Conservation (phyloP, 78 protist species). For the Speleostelium caveatum region DNA sequence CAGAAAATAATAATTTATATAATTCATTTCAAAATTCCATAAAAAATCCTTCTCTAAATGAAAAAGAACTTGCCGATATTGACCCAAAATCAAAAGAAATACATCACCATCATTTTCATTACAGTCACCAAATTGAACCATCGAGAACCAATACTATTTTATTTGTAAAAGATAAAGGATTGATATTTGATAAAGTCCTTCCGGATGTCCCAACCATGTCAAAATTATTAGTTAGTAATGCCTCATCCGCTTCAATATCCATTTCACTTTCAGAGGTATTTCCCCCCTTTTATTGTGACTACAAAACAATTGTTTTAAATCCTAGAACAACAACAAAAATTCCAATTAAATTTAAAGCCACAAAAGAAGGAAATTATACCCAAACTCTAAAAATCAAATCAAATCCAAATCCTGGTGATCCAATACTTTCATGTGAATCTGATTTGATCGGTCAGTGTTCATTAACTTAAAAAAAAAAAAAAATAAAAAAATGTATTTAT, state of each 20-base stretch:
- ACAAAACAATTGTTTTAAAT: not conserved
- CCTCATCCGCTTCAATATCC: not conserved
- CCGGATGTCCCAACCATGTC: not conserved
- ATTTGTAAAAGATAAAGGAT: not conserved
- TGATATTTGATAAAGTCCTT: not conserved
- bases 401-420: constrained; percentile 17
- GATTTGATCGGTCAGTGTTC: not conserved
- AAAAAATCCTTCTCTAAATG: not conserved
- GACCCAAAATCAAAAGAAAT: not conserved
- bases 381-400: constrained; percentile 2
- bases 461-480: too few species aligned
- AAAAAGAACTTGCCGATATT: not conserved
- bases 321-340: constrained; percentile 11
- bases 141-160: not conserved
- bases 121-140: not conserved
- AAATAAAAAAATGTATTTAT: too few species aligned
- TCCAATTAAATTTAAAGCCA: constrained; percentile 3
- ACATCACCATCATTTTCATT: constrained; percentile 6
- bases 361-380: not conserved
- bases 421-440: not conserved
- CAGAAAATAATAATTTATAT: not conserved
- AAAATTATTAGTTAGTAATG: not conserved
- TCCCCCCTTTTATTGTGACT: not conserved
- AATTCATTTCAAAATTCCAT: not conserved
- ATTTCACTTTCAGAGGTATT: not conserved